Evolutionary conservation across 805 yeast species (phyloP).

Genomic region (Wickerhamiella dianesei): DNA sequence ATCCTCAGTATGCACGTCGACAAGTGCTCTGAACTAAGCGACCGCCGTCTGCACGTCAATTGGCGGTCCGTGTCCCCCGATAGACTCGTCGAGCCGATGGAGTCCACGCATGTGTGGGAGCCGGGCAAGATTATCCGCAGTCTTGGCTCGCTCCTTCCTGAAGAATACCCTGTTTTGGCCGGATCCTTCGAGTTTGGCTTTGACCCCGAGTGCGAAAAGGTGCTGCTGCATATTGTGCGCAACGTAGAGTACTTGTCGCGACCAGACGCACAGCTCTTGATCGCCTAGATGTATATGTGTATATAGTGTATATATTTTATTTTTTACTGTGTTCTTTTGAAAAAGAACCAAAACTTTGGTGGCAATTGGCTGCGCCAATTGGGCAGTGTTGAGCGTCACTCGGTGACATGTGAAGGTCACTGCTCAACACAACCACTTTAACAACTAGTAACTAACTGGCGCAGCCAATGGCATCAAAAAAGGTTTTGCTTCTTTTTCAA

Average conservation of each 20-base stretch:
- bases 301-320: no score
- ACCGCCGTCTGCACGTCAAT: constrained; percentile 13
- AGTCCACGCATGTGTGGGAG: constrained; percentile 5
- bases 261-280: constrained; percentile 16
- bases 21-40: constrained; percentile 7
- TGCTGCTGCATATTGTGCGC: constrained; percentile 22
- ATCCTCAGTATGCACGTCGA: constrained; percentile 14
- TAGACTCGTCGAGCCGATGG: background rate
- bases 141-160: constrained; percentile 21
- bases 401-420: no score
- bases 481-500: no score
- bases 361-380: no score
- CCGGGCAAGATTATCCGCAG: constrained; percentile 18
- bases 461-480: background rate
- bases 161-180: constrained; percentile 25
- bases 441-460: no score
- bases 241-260: constrained; percentile 24
- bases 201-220: constrained; percentile 17
- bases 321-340: no score
- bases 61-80: constrained; percentile 18
- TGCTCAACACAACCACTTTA: no score
- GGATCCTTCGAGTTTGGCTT: constrained; percentile 27
- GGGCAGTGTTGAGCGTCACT: no score
- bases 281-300: constrained; percentile 1
- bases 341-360: no score